Conservation (phyloP, 768 basidiomycete genomes). For the Lactarius pseudohatsudake region DNA sequence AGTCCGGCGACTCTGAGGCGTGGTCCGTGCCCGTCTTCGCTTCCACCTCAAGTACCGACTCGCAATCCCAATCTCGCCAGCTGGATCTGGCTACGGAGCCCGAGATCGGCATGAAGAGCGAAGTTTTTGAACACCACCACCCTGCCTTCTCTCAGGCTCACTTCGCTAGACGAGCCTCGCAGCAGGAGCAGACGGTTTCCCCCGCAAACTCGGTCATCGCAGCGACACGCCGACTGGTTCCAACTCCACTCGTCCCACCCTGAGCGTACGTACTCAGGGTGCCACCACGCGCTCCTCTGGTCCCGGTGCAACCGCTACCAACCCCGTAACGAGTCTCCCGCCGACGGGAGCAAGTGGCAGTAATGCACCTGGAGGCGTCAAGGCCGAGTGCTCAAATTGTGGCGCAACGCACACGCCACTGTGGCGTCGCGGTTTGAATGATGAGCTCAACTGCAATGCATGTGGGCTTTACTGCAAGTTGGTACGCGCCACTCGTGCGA, state of each 20-base stretch:
- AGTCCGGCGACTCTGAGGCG: constrained; percentile 35
- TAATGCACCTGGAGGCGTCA: constrained; percentile 56
- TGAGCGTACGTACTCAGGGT: constrained; percentile 26
- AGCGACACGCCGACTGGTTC: constrained; percentile 11
- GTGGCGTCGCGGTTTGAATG: constrained; percentile 83
- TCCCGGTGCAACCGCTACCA: constrained; percentile 53
- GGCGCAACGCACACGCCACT: constrained; percentile 87
- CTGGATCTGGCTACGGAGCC: constrained; percentile 33
- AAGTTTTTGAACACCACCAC: constrained; percentile 32
- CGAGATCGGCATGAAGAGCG: constrained; percentile 34
- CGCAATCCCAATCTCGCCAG: constrained; percentile 26
- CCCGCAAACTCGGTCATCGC: constrained; percentile 55
- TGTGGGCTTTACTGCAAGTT: constrained; percentile 87
- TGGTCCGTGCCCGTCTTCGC: constrained; percentile 33
- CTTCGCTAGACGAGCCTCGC: constrained; percentile 43
- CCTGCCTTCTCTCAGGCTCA: constrained; percentile 39
- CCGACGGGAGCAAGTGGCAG: constrained; percentile 32
- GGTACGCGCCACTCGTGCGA: constrained; percentile 43
- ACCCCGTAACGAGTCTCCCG: constrained; percentile 28
- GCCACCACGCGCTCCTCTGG: constrained; percentile 51
- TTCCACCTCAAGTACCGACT: constrained; percentile 12
- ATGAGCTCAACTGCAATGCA: constrained; percentile 87
- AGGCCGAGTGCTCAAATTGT: constrained; percentile 86
- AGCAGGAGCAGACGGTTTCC: constrained; percentile 49
- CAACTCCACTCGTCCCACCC: constrained; percentile 8